Percentiles rank a stretch among this genome's conserved stretches.
Evolutionary conservation across 1,284 basidiomycete species (phyloP).

Genomic region (Ustilago vetiveriae): DNA sequence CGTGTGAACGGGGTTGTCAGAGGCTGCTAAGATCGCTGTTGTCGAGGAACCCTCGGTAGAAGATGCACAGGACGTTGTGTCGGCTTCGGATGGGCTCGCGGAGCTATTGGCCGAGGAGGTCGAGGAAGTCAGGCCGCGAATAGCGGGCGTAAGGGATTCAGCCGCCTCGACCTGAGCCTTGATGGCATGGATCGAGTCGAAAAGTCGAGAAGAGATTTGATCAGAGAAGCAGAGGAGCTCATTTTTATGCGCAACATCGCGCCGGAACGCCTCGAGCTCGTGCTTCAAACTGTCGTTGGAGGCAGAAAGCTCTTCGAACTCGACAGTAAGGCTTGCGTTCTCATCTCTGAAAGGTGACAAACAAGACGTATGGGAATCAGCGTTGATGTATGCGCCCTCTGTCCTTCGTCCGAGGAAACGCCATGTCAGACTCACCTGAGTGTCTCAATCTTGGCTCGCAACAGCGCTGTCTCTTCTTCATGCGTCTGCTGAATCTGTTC

Average conservation of each 20-base stretch:
- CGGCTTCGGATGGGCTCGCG: too few relatives aligned
- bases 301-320: constrained; percentile 9
- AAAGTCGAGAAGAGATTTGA: constrained; percentile 24
- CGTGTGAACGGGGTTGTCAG: not conserved
- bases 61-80: too few relatives aligned
- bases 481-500: constrained; percentile 19
- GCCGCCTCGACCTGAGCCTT: constrained; percentile 22
- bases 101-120: too few relatives aligned
- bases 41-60: too few relatives aligned
- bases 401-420: too few relatives aligned
- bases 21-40: too few relatives aligned
- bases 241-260: constrained; percentile 19
- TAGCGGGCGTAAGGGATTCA: constrained; percentile 26
- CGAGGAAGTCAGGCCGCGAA: constrained; percentile 12
- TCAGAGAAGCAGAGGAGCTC: constrained; percentile 35
- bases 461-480: constrained; percentile 4
- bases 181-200: constrained; percentile 20
- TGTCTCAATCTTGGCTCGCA: constrained; percentile 6
- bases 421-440: too few relatives aligned
- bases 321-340: not conserved
- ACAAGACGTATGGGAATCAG: too few relatives aligned
- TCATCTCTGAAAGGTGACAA: too few relatives aligned
- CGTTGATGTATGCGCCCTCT: too few relatives aligned
- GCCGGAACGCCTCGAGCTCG: constrained; percentile 9
- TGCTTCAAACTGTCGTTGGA: constrained; percentile 1